These are phyloP conservation scores for Phytophthora hybrid DNA, from an alignment of 352 stramenopile genomes.

Conservation along the genomic window DNA sequence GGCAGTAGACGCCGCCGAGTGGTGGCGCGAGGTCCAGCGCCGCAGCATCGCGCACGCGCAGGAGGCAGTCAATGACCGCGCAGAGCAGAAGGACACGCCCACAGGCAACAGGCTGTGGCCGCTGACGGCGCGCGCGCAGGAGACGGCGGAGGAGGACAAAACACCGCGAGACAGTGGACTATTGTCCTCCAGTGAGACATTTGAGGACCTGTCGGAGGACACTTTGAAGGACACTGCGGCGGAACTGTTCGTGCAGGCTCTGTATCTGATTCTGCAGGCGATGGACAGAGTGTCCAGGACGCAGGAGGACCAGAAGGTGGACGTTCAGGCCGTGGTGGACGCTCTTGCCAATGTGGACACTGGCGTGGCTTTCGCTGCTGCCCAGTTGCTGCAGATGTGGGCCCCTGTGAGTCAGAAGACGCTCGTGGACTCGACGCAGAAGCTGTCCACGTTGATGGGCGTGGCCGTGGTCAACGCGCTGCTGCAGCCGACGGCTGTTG, in stretches of 20 bases:
- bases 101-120: slow-evolving; percentile 23
- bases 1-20: slow-evolving; percentile 45
- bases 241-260: slow-evolving; percentile 29
- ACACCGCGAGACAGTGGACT: background rate
- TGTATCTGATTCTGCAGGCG: slow-evolving; percentile 34
- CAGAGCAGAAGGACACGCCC: background rate
- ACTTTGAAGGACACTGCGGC: slow-evolving; percentile 3
- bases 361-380: slow-evolving; percentile 39
- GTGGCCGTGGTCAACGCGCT: slow-evolving; percentile 48
- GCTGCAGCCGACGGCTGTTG: slow-evolving; percentile 42
- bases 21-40: slow-evolving; percentile 56
- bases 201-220: slow-evolving; percentile 25
- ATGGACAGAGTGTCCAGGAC: slow-evolving; percentile 26
- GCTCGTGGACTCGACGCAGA: slow-evolving; percentile 13
- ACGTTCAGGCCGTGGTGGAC: slow-evolving; percentile 3
- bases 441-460: slow-evolving; percentile 26
- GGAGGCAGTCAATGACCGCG: background rate
- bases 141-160: background rate
- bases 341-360: slow-evolving; percentile 33
- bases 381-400: slow-evolving; percentile 45
- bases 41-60: slow-evolving; percentile 33
- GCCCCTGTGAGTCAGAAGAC: slow-evolving; percentile 29
- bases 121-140: slow-evolving; percentile 11
- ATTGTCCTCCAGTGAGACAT: slow-evolving; percentile 15
- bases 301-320: slow-evolving; percentile 7